Percentiles rank a stretch among this genome's conserved stretches.
These are phyloP conservation scores for Penicillium goetzii DNA, from an alignment of 495 filamentous ascomycete species.

Conservation along the genomic window DNA sequence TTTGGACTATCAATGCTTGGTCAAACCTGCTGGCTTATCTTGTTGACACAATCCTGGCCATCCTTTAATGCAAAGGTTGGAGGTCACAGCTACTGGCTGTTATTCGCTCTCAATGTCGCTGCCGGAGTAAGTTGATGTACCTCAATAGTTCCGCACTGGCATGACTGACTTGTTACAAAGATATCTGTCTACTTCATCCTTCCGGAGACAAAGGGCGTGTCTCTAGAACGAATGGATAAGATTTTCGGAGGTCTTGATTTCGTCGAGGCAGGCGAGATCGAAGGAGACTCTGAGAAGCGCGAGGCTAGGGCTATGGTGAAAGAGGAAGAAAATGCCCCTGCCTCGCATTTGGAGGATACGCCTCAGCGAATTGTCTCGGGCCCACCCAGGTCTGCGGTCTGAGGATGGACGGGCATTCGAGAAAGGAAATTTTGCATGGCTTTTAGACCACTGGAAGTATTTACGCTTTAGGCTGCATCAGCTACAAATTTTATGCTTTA, in stretches of 20 bases:
- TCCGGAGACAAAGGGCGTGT: conserved; percentile 31
- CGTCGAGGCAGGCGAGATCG: conserved; percentile 36
- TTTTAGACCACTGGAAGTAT: background rate
- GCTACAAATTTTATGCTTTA: too few relatives aligned
- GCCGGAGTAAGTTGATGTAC: conserved; percentile 31
- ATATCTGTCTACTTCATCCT: conserved; percentile 42
- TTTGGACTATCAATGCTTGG: conserved; percentile 39
- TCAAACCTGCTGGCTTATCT: conserved; percentile 38
- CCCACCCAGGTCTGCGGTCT: background rate
- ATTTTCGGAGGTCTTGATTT: conserved; percentile 43
- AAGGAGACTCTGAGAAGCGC: conserved; percentile 23
- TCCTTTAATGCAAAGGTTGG: conserved; percentile 39
- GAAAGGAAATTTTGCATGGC: too few relatives aligned
- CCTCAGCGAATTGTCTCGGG: background rate
- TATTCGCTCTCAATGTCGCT: conserved; percentile 39
- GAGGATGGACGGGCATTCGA: background rate
- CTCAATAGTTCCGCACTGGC: background rate
- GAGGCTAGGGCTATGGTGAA: conserved; percentile 28
- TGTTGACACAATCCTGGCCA: conserved; percentile 44
- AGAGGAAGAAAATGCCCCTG: conserved; percentile 10
- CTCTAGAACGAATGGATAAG: conserved; percentile 43
- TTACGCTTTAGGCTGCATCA: background rate
- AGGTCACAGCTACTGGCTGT: conserved; percentile 38
- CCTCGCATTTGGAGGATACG: conserved; percentile 15
- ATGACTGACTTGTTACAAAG: conserved; percentile 17